Conservation (phyloP, 805 yeast genomes). For the Millerago galiae region DNA sequence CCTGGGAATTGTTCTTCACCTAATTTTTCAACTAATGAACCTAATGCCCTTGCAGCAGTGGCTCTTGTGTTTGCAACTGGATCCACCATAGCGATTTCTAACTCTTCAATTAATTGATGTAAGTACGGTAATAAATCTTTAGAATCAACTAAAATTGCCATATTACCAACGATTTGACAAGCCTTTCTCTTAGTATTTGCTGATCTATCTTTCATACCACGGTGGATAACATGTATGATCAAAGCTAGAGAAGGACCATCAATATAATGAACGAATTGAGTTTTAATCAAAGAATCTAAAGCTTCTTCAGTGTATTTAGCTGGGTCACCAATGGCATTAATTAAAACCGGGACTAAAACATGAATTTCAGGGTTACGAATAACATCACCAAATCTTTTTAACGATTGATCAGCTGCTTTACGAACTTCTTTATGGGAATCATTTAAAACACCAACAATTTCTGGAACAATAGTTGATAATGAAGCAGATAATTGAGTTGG, state of each 20-base stretch:
- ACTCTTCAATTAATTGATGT: conserved; percentile 66
- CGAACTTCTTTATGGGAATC: conserved; percentile 97
- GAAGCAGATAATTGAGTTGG: conserved; percentile 91
- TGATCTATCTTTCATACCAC: conserved; percentile 95
- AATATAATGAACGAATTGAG: conserved; percentile 94
- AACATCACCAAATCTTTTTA: conserved; percentile 92
- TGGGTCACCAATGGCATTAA: conserved; percentile 95
- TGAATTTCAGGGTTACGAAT: conserved; percentile 97
- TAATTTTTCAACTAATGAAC: conserved; percentile 89
- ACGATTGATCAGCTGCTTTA: conserved; percentile 84
- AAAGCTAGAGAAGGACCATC: conserved; percentile 97
- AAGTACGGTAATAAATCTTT: conserved; percentile 82
- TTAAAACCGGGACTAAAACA: conserved; percentile 75
- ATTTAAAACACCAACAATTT: conserved; percentile 88
- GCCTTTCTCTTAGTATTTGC: conserved; percentile 89
- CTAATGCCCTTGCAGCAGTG: conserved; percentile 95
- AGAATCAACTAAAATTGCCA: conserved; percentile 92
- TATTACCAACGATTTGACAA: conserved; percentile 97
- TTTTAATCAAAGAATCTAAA: conserved; percentile 73
- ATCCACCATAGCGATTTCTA: conserved; percentile 94
- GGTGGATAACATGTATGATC: conserved; percentile 87
- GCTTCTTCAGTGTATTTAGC: conserved; percentile 86
- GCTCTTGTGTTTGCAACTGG: conserved; percentile 97
- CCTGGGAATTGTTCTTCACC: conserved; percentile 96
- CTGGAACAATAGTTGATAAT: conserved; percentile 86